Evolutionary conservation across 805 yeast species (phyloP), one percentile per base, ranked within the genome.

Genomic region (Schwanniomyces polymorphus): DNA sequence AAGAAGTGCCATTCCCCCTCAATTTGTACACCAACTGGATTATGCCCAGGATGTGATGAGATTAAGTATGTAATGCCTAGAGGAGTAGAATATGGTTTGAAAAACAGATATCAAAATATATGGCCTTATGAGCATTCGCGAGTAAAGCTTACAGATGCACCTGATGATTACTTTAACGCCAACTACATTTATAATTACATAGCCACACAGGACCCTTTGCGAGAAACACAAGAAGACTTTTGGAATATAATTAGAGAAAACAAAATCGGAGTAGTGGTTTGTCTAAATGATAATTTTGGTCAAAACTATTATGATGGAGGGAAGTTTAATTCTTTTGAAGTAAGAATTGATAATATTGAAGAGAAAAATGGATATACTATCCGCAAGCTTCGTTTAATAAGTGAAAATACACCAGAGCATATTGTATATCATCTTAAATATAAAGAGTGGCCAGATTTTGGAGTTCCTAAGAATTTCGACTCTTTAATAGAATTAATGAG

Each of bases 101-200:
- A 75, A 51, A 75, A 75, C 50, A 55, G 80, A 41, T 75, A 75
- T 58, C 68, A 72, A 33, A 74, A 75, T 45, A 66, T 75, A 8
- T 75, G 78, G 78, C 80, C 80, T 0, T 75, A 74, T 54, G 80
- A 75, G 54, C 80, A 75, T 49, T 73, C 79, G 2, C 57, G 79
- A 39, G 79, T 75, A 12, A 69, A 64, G 41, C 49, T 72, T 27
- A 53, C 53, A 27, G 52, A 53, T 28, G 53, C 66, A 4, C 39
- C n/a, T 2, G 74, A 70, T 49, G 79, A 75, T 49, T 75, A 75
- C 55, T 70, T 75, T 58, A 75, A 75, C 50, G 80, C 75, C 18
- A 75, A 74, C 50, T 73, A 70, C 48, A 72, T 75, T 41, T 43
- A 59, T n/a, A 57, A 54, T 38, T 75, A 75, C 48, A 73, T 75